phyloP scores from a whole-genome alignment of 1,284 basidiomycete genomes.

The Melampsora larici-populina region DNA sequence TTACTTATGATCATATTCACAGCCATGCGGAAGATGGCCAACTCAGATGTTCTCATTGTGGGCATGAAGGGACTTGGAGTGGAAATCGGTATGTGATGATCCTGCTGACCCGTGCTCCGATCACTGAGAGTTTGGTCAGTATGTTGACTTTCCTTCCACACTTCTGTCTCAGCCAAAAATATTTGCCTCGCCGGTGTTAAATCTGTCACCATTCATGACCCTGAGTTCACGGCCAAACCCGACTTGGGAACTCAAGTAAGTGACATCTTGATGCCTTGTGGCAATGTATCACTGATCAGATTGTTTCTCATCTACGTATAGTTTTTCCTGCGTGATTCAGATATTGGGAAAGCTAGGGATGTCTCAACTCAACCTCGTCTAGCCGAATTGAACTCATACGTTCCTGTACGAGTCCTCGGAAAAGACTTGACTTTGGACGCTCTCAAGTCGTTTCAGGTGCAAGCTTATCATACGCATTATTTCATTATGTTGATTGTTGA shows the following conservation, averaged over 20 bases:
- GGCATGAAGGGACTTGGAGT: conserved; percentile 90
- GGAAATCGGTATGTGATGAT: conserved; percentile 72
- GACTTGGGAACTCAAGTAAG: conserved; percentile 88
- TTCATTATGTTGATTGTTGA: neutral
- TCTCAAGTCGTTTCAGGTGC: conserved; percentile 36
- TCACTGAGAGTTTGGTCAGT: neutral
- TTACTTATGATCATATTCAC: neutral
- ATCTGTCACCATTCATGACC: conserved; percentile 94
- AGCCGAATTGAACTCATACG: conserved; percentile 93
- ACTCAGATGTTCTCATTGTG: conserved; percentile 90
- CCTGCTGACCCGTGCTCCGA: conserved; percentile 20
- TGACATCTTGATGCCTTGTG: conserved; percentile 41
- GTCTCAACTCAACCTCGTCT: conserved; percentile 82
- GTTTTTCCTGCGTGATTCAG: conserved; percentile 89
- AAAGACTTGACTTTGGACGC: conserved; percentile 16
- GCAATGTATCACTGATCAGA: conserved; percentile 1
- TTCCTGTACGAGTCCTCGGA: conserved; percentile 63
- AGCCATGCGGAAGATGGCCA: conserved; percentile 99
- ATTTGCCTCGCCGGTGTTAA: conserved; percentile 94
- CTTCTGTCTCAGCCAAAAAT: conserved; percentile 77
- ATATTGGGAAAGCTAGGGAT: conserved; percentile 83
- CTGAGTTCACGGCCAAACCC: conserved; percentile 75
- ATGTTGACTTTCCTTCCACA: conserved; percentile 24
- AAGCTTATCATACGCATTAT: neutral
- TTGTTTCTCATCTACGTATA: conserved; percentile 53